Percentiles rank a stretch among this genome's conserved stretches.
Conservation (phyloP, 495 filamentous ascomycete species). For the Lophium mytilinum region DNA sequence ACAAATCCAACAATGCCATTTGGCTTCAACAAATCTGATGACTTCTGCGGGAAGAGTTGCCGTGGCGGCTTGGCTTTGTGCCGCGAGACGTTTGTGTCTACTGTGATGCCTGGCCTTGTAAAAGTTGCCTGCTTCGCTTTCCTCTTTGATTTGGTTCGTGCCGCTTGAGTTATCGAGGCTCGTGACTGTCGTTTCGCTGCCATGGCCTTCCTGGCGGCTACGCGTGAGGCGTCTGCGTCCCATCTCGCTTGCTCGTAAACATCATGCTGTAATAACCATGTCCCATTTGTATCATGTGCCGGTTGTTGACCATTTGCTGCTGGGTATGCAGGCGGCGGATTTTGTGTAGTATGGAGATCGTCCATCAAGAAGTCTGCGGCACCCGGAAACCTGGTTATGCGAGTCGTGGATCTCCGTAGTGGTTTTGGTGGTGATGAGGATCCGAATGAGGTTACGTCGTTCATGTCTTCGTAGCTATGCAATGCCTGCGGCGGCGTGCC, state of each 20-base stretch:
- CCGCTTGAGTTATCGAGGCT: conserved; percentile 5
- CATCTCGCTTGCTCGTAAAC: neutral
- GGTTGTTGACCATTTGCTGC: neutral
- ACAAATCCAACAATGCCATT: conserved; percentile 16
- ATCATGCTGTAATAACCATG: neutral
- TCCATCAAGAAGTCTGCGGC: neutral
- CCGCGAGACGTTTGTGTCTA: conserved; percentile 29
- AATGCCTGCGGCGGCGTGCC: too few relatives aligned
- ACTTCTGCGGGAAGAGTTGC: conserved; percentile 27
- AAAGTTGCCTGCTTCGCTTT: conserved; percentile 9
- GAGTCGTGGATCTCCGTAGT: neutral
- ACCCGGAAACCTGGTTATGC: neutral
- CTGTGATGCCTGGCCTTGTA: conserved; percentile 25
- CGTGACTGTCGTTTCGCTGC: conserved; percentile 17
- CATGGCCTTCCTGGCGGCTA: conserved; percentile 23
- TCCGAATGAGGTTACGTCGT: neutral
- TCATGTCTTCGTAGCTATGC: neutral
- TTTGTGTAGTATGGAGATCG: neutral
- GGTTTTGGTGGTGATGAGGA: neutral
- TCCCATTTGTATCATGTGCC: neutral
- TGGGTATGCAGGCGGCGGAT: neutral
- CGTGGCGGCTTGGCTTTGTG: conserved; percentile 23
- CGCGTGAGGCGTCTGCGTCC: conserved; percentile 6
- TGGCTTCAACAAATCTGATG: conserved; percentile 5
- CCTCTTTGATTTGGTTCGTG: conserved; percentile 16